Base-by-base conservation (phyloP, 176 grass and related monocot genomes). In the Phoenix dactylifera region DNA sequence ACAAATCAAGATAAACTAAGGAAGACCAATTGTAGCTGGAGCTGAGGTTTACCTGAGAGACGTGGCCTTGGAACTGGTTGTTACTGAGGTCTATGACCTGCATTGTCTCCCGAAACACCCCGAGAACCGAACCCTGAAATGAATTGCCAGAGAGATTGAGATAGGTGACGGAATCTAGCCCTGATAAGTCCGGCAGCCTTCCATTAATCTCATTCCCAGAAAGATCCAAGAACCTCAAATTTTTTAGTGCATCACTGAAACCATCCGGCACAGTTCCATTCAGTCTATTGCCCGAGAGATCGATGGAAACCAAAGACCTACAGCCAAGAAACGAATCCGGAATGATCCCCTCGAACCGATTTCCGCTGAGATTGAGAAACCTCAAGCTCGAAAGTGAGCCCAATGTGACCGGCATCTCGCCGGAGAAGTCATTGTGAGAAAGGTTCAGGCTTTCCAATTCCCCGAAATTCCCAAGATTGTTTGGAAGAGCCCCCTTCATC, bases 141-240 rank as follows among this genome's bases (percentile, higher is more conserved):
- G 52, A 54, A 76, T 97, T 97, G 24, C 78, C 74, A 3, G 93
- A 97, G 18, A 97, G 63, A 73, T 97, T 92, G 70, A 97, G 87
- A 51, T 81, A 78, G 48, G 78, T 60, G 16, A 97, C 69, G 18
- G 76, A 83, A 32, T 25, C 56, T 15, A 97, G 76, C 6, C 69
- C 78, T 22, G 73, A 91, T 7, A 92, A 48, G 51, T 92, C 78
- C 6, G 81, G 81, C 68, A 96, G 66, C 51, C 65, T 72, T 4
- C 86, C 78, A 50, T 7, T 59, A 15, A 81, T 59, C 44, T 17
- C 56, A 50, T 81, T 81, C 6, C 53, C 71, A 3, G 70, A 66
- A 50, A 81, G 59, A 49, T 81, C 68, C 58, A 81, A 29, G 5
- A 22, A 16, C 58, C 52, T 75, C 14, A 81, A 72, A 51, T 51